A percentile compares a stretch with the other conserved stretches of the same genome.
Evolutionary conservation across 371 early-diverging fungal genomes (phyloP).

Genomic region (Syncephalastrum contaminatum): DNA sequence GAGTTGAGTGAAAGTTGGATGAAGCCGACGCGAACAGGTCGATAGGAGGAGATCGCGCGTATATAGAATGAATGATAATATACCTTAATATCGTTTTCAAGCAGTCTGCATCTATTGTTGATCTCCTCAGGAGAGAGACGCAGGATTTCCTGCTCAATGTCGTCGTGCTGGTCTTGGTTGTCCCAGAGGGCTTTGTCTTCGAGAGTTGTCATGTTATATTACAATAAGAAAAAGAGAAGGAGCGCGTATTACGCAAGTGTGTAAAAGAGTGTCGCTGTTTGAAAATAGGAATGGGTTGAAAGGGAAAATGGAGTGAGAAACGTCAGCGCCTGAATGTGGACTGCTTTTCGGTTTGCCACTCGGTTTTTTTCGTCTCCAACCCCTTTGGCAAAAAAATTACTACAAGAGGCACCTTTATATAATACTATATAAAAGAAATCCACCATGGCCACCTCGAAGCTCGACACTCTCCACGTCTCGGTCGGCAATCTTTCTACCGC

Average conservation of each 20-base stretch:
- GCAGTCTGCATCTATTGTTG: slow-evolving; percentile 83
- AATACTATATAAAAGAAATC: not conserved
- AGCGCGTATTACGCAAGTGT: slow-evolving; percentile 7
- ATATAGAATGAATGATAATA: not conserved
- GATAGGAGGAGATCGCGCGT: too few species aligned
- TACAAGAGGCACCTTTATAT: slow-evolving; percentile 1
- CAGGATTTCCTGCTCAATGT: slow-evolving; percentile 89
- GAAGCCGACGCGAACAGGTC: not conserved
- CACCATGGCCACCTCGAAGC: slow-evolving; percentile 32
- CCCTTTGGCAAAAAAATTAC: not conserved
- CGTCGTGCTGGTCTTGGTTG: slow-evolving; percentile 60
- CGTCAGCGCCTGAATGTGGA: not conserved
- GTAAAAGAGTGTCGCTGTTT: not conserved
- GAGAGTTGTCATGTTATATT: slow-evolving; percentile 52
- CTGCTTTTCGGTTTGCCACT: not conserved
- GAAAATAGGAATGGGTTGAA: not conserved
- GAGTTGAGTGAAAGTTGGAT: not conserved
- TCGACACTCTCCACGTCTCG: slow-evolving; percentile 40
- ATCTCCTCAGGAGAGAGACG: slow-evolving; percentile 90
- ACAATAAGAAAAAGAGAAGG: slow-evolving; percentile 2
- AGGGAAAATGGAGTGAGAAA: not conserved
- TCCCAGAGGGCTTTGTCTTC: slow-evolving; percentile 74
- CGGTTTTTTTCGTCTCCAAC: not conserved
- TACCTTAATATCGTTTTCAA: slow-evolving; percentile 96
- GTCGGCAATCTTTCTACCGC: slow-evolving; percentile 38